Evolutionary conservation across 2,329 filamentous ascomycete genomes (phyloP), one percentile per base, ranked within the genome.

Genomic region (Setomelanomma holmii): DNA sequence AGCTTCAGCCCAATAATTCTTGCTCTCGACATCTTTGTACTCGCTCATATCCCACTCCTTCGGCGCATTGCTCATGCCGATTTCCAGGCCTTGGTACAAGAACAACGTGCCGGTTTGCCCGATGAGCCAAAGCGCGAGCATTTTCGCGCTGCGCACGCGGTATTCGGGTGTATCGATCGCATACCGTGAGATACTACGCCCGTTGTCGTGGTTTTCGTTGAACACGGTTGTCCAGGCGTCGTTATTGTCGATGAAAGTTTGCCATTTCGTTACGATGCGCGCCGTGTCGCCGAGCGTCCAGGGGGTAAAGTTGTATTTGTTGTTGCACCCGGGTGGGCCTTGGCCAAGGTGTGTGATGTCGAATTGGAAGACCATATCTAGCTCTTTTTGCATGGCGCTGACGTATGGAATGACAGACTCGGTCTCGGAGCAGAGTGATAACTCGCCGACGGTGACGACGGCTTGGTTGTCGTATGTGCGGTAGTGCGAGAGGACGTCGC

Each of bases 11-110:
- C 76, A 78, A 43, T 76, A 79, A 35, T 77, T 78, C 34, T 69
- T 64, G 30, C 73, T 66, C 53, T 87, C 82, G 34, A 91, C 79
- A 56, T 91, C 89, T 68, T 86, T 85, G 74, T 90, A 92, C 49
- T 80, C 77, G 0, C 76, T 74, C 8, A 83, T 76, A 3, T 70
- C 61, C 82, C 82, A 86, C 1, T 74, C 61, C 7, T 61, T 53
- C 0, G 83, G 82, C 12, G 80, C 75, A 51, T 85, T 86, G 51
- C 78, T 79, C 80, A 84, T 84, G n/a, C 83, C 84, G 35, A 86
- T 80, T 66, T 86, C 84, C 60, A 86, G 81, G 2, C 84, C 84
- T 58, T 86, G 83, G 55, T 85, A 86, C n/a, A 86, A 53, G 60
- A 83, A 85, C 0, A 85, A 66, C 0, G 83, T 86, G 2, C 84